phyloP scores from a whole-genome alignment of 2,329 filamentous ascomycete species.

The Dactylellina sp. region DNA sequence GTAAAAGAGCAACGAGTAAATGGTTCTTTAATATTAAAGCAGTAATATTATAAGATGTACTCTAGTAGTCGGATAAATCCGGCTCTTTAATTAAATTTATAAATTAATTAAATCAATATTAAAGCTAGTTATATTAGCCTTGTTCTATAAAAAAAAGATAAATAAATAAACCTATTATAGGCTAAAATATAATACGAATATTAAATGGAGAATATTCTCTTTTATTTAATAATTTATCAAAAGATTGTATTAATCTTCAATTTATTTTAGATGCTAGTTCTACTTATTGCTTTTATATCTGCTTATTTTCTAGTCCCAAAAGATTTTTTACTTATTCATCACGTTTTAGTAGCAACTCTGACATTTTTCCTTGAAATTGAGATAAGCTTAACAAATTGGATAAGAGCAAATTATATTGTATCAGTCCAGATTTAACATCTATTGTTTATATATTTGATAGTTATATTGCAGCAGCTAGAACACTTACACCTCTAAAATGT shows the following conservation, averaged over 20 bases:
- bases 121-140: conserved; percentile 54
- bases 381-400: conserved; percentile 13
- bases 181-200: conserved; percentile 22
- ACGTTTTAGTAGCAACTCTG: conserved; percentile 5
- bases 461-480: conserved; percentile 10
- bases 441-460: conserved; percentile 19
- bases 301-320: conserved; percentile 12
- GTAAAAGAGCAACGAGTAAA: too few species aligned
- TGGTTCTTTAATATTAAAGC: too few species aligned
- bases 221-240: conserved; percentile 5
- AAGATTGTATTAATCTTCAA: conserved; percentile 14
- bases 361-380: conserved; percentile 12
- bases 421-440: conserved; percentile 19
- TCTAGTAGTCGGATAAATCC: too few species aligned
- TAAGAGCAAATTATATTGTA: conserved; percentile 17
- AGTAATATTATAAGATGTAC: too few species aligned
- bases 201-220: conserved; percentile 13
- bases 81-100: conserved; percentile 20
- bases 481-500: conserved; percentile 8
- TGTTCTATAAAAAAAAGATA: conserved; percentile 42
- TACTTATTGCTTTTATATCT: conserved; percentile 23
- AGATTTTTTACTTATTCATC: conserved; percentile 21
- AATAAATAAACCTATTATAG: conserved; percentile 17
- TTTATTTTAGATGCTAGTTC: conserved; percentile 5
- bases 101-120: conserved; percentile 27